A percentile compares a stretch with the other conserved stretches of the same genome.
These are phyloP conservation scores for Rubus parviflorus DNA, from an alignment of 306 rosid genomes.

Conservation along the genomic window DNA sequence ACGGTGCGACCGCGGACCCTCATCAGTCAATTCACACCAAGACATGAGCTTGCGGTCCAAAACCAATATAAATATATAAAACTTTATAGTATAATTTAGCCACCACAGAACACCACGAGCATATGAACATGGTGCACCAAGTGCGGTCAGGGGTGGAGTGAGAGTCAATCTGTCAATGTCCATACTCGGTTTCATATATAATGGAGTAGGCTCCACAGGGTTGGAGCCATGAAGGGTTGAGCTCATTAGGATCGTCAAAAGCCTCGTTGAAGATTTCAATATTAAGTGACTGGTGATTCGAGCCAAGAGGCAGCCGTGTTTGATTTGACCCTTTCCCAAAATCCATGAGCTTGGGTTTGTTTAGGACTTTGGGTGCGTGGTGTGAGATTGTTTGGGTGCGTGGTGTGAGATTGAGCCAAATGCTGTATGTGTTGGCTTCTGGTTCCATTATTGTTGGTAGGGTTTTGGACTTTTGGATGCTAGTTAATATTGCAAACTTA, in stretches of 20 bases:
- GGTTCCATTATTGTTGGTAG: neutral
- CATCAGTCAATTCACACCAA: neutral
- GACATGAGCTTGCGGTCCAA: neutral
- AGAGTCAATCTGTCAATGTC: neutral
- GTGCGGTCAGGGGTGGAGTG: neutral
- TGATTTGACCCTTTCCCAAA: constrained; percentile 23
- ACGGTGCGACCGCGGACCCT: constrained; percentile 1
- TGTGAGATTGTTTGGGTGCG: neutral
- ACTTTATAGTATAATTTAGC: neutral
- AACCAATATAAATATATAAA: neutral
- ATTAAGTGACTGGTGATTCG: neutral
- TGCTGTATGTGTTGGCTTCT: neutral
- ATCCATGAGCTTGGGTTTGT: neutral
- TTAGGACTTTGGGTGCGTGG: neutral
- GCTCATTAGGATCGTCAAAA: neutral
- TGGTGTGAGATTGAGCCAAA: too few relatives aligned
- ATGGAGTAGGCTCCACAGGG: neutral
- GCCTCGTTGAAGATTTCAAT: neutral
- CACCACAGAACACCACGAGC: neutral
- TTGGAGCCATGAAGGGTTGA: neutral
- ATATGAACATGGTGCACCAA: neutral
- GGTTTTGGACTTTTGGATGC: neutral
- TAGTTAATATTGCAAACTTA: neutral
- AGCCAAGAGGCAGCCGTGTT: constrained; percentile 18
- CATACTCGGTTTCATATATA: neutral